A percentile compares a stretch with the other conserved stretches of the same genome.
Evolutionary conservation across 345 rosid species (phyloP).

Genomic region (Gossypium thurberi): DNA sequence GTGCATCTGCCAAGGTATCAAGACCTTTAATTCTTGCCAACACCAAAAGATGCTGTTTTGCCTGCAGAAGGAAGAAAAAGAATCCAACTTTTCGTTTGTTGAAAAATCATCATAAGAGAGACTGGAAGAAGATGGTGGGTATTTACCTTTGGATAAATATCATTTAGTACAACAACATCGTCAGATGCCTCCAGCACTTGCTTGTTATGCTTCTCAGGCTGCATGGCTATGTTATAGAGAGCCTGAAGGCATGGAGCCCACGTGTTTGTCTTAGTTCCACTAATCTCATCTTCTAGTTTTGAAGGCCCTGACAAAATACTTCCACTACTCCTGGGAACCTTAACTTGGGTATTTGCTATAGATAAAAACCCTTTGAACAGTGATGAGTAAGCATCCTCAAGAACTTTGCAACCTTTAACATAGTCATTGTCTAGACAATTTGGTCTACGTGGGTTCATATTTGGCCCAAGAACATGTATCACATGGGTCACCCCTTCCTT

Average conservation of each 20-base stretch:
- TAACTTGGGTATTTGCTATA: conserved; percentile 30
- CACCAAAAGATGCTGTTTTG: conserved; percentile 67
- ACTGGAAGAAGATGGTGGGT: not conserved
- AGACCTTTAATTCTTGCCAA: conserved; percentile 54
- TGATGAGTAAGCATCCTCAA: conserved; percentile 59
- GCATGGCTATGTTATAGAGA: conserved; percentile 62
- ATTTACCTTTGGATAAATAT: conserved; percentile 75
- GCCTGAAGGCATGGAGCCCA: conserved; percentile 85
- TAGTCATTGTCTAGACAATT: conserved; percentile 65
- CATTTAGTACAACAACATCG: conserved; percentile 63
- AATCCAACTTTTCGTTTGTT: not conserved
- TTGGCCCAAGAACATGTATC: conserved; percentile 96
- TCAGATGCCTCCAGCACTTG: conserved; percentile 51
- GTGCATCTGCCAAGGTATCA: conserved; percentile 63
- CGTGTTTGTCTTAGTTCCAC: conserved; percentile 24
- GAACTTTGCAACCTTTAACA: conserved; percentile 65
- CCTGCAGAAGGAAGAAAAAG: conserved; percentile 32
- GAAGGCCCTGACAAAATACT: conserved; percentile 4
- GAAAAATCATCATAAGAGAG: conserved; percentile 3
- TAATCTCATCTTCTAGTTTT: conserved; percentile 17
- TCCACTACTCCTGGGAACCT: conserved; percentile 15
- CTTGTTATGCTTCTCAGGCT: conserved; percentile 62
- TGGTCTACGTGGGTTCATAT: conserved; percentile 88
- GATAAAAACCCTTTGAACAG: conserved; percentile 72
- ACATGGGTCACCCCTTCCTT: conserved; percentile 81